Base-by-base conservation (phyloP, 2,329 filamentous ascomycete species). In the Colletotrichum orbiculare region DNA sequence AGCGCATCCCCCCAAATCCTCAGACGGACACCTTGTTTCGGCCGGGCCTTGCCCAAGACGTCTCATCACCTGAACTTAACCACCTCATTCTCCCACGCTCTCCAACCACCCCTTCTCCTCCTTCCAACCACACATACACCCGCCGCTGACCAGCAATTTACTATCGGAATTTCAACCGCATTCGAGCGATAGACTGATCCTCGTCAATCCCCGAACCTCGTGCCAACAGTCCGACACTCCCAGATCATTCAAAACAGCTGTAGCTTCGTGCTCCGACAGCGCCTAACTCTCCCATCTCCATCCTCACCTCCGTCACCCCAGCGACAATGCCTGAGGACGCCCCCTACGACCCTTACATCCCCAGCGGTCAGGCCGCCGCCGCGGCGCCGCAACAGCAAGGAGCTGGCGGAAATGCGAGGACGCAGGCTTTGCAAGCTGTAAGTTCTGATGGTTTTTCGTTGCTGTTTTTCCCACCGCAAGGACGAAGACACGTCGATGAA, bases 331-430 rank as follows among this genome's bases (percentile, higher is more conserved):
- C 85, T 71, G 81, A 80, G 74, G 83, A 86, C 64, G 81, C 85
- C 76, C 92, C 92, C 71, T 96, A 96, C 81, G 93, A 96, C 81
- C 93, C 93, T 69, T 96, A 96, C 82, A 94, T 95, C 79, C 93
- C 93, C 75, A 88, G 87, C 76, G 89, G 88, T 79, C 84, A 85
- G 79, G 78, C 80, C 67, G 78, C 81, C 67, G 73, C 72, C 67
- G 78, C 81, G 67, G 73, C 72, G 64, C 77, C 78, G 64, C 72
- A 75, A 71, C 77, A 78, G 71, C 78, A 63, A 77, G 79, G 73
- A 67, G 75, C 71, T 74, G 80, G 75, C 70, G 84, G 78, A 70
- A 86, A 79, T 76, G 78, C 79, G 67, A 79, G 86, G 77, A 83
- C 86, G 59, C 81, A 85, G 70, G 91, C 91, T 69, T 86, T 97